Evolutionary conservation across 306 rosid species (phyloP).

Genomic region (Vigna trinervia): DNA sequence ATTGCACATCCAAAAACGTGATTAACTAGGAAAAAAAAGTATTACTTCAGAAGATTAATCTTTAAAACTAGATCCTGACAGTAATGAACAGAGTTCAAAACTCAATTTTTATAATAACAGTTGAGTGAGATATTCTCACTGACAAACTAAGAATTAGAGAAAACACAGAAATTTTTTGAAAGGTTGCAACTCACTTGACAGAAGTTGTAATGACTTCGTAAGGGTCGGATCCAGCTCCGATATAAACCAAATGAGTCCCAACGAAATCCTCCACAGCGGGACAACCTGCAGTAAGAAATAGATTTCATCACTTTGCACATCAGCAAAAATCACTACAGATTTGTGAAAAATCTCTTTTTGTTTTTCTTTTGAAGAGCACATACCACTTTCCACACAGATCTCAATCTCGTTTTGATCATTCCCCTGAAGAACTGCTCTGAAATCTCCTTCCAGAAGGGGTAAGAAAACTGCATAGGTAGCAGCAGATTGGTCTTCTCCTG

Average conservation of each 20-base stretch:
- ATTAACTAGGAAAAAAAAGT: background rate
- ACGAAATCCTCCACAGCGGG: conserved; percentile 77
- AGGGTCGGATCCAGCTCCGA: conserved; percentile 88
- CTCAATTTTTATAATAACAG: background rate
- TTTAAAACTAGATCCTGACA: background rate
- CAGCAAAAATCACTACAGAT: background rate
- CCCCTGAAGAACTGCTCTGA: conserved; percentile 95
- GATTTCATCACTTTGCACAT: conserved; percentile 4
- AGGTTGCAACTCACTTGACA: conserved; percentile 66
- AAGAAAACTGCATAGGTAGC: conserved; percentile 72
- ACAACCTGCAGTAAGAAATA: conserved; percentile 63
- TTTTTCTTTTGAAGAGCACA: background rate
- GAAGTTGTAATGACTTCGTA: conserved; percentile 82
- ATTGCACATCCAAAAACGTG: conserved; percentile 1
- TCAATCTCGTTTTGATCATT: conserved; percentile 81
- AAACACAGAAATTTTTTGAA: background rate
- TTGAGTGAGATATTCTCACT: background rate
- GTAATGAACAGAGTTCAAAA: background rate
- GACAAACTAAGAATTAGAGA: background rate
- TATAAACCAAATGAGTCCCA: conserved; percentile 81
- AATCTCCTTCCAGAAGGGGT: conserved; percentile 95
- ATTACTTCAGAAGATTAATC: conserved; percentile 3
- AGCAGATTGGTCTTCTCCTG: conserved; percentile 53
- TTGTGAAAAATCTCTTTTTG: background rate
- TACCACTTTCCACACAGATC: conserved; percentile 95